Evolutionary conservation across 2,329 filamentous ascomycete species (phyloP).

Genomic region (Mycogone perniciosa): DNA sequence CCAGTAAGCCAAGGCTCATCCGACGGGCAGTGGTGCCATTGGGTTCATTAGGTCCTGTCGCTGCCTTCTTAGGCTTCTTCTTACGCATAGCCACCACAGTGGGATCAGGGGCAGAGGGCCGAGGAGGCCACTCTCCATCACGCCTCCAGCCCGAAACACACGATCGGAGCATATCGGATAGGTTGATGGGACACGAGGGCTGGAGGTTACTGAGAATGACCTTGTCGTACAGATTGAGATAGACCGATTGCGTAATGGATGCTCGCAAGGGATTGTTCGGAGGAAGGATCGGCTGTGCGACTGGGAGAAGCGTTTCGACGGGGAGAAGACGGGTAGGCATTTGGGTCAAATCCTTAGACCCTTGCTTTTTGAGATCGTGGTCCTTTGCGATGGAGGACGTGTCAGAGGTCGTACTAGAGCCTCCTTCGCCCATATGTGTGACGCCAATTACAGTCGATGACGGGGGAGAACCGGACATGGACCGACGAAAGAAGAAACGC

Average conservation of each 20-base stretch:
- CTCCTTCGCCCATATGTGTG: constrained; percentile 21
- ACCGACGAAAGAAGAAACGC: constrained; percentile 45
- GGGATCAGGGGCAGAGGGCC: constrained; percentile 37
- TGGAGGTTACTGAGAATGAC: constrained; percentile 74
- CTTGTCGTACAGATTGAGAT: constrained; percentile 83
- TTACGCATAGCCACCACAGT: constrained; percentile 28
- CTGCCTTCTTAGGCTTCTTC: constrained; percentile 32
- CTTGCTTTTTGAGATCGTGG: constrained; percentile 25
- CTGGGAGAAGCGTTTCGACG: constrained; percentile 60
- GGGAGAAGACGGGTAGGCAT: constrained; percentile 27
- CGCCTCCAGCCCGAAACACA: constrained; percentile 89
- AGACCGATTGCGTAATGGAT: constrained; percentile 66
- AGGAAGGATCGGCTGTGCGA: constrained; percentile 68
- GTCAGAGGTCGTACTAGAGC: constrained; percentile 34
- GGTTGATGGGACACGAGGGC: constrained; percentile 81
- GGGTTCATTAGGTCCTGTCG: constrained; percentile 19
- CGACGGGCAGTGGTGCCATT: constrained; percentile 30
- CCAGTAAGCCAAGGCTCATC: constrained; percentile 43
- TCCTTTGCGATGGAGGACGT: constrained; percentile 37
- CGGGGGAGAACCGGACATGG: constrained; percentile 36
- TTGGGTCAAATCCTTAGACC: constrained; percentile 29
- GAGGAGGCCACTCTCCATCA: constrained; percentile 83
- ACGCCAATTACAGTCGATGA: constrained; percentile 16
- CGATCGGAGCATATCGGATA: constrained; percentile 70
- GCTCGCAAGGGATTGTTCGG: constrained; percentile 68